A percentile compares a stretch with the other conserved stretches of the same genome.
phyloP scores from a whole-genome alignment of 495 filamentous ascomycete species.

The Diplogelasinospora grovesii region DNA sequence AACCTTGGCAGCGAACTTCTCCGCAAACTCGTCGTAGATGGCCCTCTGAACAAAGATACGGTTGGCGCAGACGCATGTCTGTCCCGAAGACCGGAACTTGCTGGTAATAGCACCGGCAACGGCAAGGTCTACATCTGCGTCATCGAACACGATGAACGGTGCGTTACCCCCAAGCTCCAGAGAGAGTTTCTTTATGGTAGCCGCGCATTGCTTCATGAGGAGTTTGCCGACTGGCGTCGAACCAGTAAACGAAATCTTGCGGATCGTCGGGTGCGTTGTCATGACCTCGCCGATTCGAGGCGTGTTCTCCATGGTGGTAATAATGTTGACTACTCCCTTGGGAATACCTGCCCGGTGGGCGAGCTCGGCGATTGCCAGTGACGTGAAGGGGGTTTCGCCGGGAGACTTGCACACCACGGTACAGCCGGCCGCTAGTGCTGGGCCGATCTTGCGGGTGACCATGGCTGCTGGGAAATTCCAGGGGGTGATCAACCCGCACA shows the following conservation, averaged over 20 bases:
- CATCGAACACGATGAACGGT: slow-evolving; percentile 90
- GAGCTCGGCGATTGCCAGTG: slow-evolving; percentile 75
- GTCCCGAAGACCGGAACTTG: slow-evolving; percentile 83
- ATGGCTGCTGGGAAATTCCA: slow-evolving; percentile 96
- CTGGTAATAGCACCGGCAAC: slow-evolving; percentile 66
- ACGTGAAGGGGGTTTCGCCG: slow-evolving; percentile 78
- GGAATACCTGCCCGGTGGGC: slow-evolving; percentile 79
- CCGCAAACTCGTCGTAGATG: slow-evolving; percentile 69
- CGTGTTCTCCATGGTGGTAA: slow-evolving; percentile 67
- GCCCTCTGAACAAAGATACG: slow-evolving; percentile 75
- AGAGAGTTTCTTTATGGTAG: slow-evolving; percentile 77
- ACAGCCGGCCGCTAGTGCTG: slow-evolving; percentile 67
- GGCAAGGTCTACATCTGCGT: slow-evolving; percentile 73
- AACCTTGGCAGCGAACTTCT: slow-evolving; percentile 66
- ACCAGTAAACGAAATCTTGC: slow-evolving; percentile 87
- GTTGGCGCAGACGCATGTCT: slow-evolving; percentile 90
- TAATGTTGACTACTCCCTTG: slow-evolving; percentile 75
- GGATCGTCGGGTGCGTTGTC: slow-evolving; percentile 62
- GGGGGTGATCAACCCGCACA: slow-evolving; percentile 91
- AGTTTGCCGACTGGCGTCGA: slow-evolving; percentile 82
- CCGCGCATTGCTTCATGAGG: slow-evolving; percentile 74
- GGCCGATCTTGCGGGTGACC: slow-evolving; percentile 83
- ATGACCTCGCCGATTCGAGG: slow-evolving; percentile 65
- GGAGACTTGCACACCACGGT: slow-evolving; percentile 82
- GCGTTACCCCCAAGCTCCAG: slow-evolving; percentile 89